A percentile compares a stretch with the other conserved stretches of the same genome.
Evolutionary conservation across 2,329 filamentous ascomycete genomes (phyloP).

Genomic region (Pseudogymnoascus sp.): DNA sequence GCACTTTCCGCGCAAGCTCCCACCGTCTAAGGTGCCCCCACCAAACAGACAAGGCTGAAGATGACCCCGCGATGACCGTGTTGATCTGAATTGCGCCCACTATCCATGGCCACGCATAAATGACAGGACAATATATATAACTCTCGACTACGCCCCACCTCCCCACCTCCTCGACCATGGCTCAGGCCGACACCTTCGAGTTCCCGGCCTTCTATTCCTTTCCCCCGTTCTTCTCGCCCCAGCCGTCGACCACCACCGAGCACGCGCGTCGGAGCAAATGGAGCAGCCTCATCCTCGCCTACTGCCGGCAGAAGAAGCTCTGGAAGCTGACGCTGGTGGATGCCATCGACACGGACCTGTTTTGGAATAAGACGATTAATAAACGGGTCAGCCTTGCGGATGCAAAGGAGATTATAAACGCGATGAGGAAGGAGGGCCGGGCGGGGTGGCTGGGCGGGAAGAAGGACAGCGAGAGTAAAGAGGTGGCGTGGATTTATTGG

Average conservation of each 20-base stretch:
- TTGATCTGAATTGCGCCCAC: neutral
- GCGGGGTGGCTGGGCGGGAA: slow-evolving; percentile 54
- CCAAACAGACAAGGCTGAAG: neutral
- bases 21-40: neutral
- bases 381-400: slow-evolving; percentile 43
- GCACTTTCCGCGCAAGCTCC: neutral
- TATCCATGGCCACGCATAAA: neutral
- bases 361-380: slow-evolving; percentile 47
- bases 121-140: neutral
- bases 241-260: slow-evolving; percentile 64
- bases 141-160: neutral
- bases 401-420: slow-evolving; percentile 49
- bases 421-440: slow-evolving; percentile 49
- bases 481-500: slow-evolving; percentile 73
- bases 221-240: slow-evolving; percentile 78
- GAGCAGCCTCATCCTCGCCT: slow-evolving; percentile 74
- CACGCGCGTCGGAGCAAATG: slow-evolving; percentile 75
- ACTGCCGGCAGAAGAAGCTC: slow-evolving; percentile 65
- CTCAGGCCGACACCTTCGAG: slow-evolving; percentile 31
- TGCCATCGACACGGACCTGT: slow-evolving; percentile 47
- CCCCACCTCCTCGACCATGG: neutral
- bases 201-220: slow-evolving; percentile 64
- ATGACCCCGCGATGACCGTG: neutral
- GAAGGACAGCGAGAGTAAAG: slow-evolving; percentile 33
- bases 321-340: slow-evolving; percentile 65